These are phyloP conservation scores for Cinnamomum micranthum DNA, from an alignment of 164 flowering plant species.

Conservation along the genomic window DNA sequence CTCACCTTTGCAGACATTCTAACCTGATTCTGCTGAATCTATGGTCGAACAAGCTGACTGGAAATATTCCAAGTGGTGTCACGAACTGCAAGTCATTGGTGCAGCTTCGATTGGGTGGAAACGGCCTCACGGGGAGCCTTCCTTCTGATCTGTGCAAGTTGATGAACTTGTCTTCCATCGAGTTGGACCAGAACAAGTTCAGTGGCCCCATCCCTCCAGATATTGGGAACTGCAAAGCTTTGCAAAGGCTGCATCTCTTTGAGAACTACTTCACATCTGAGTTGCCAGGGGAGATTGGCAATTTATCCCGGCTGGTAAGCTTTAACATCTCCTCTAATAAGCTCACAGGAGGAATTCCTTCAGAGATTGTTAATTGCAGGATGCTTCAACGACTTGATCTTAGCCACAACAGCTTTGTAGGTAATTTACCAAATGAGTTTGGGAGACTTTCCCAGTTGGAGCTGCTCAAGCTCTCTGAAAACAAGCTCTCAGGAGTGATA, in stretches of 20 bases:
- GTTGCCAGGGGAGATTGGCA: conserved; percentile 80
- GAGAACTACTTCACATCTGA: conserved; percentile 56
- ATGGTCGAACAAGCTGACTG: conserved; percentile 64
- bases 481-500: conserved; percentile 66
- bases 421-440: conserved; percentile 56
- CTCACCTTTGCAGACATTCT: conserved; percentile 54
- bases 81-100: conserved; percentile 57
- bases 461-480: conserved; percentile 74
- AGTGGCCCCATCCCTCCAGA: conserved; percentile 68
- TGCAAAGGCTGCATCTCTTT: conserved; percentile 79
- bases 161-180: conserved; percentile 68
- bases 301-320: conserved; percentile 55
- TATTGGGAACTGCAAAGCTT: conserved; percentile 56
- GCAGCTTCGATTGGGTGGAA: conserved; percentile 65
- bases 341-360: conserved; percentile 65
- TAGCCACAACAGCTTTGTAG: conserved; percentile 57
- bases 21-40: conserved; percentile 66
- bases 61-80: conserved; percentile 66
- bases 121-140: conserved; percentile 70
- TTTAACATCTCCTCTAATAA: conserved; percentile 83
- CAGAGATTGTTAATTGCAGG: conserved; percentile 60
- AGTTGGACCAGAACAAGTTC: conserved; percentile 69
- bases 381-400: conserved; percentile 92
- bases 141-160: conserved; percentile 71
- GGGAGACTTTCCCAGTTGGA: conserved; percentile 76